A percentile compares a stretch with the other conserved stretches of the same genome.
phyloP scores from a whole-genome alignment of 2,329 filamentous ascomycete genomes.

The Colletotrichum tabaci region DNA sequence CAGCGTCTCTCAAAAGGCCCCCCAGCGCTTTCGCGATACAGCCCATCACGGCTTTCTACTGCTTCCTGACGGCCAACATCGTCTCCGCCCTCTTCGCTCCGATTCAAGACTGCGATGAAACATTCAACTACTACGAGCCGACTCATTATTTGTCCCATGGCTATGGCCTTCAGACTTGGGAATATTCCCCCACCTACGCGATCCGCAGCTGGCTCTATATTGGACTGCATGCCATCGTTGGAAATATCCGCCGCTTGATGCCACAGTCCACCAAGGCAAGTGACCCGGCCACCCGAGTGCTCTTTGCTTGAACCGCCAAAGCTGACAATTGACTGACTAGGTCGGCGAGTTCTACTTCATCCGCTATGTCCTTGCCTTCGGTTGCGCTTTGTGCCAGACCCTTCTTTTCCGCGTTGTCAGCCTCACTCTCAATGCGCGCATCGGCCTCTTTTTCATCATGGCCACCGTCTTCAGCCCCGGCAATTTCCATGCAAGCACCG shows the following conservation, averaged over 20 bases:
- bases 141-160: slow-evolving; percentile 94
- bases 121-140: slow-evolving; percentile 99
- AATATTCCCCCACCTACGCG: slow-evolving; percentile 95
- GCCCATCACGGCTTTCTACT: slow-evolving; percentile 83
- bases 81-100: slow-evolving; percentile 87
- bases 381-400: slow-evolving; percentile 87
- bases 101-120: slow-evolving; percentile 98
- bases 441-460: slow-evolving; percentile 88
- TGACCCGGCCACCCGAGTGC: no score
- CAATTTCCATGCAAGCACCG: slow-evolving; percentile 91
- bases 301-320: neutral
- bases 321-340: slow-evolving; percentile 49
- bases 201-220: slow-evolving; percentile 97
- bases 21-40: slow-evolving; percentile 75
- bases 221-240: slow-evolving; percentile 81
- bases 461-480: slow-evolving; percentile 85
- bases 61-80: slow-evolving; percentile 81
- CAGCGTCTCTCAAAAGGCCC: slow-evolving; percentile 50
- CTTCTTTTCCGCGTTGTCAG: slow-evolving; percentile 85
- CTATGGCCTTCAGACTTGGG: slow-evolving; percentile 97
- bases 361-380: slow-evolving; percentile 79
- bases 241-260: slow-evolving; percentile 75
- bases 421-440: slow-evolving; percentile 82
- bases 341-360: slow-evolving; percentile 89
- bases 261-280: slow-evolving; percentile 72